Conservation (phyloP, 345 rosid species). For the Microcos paniculata region DNA sequence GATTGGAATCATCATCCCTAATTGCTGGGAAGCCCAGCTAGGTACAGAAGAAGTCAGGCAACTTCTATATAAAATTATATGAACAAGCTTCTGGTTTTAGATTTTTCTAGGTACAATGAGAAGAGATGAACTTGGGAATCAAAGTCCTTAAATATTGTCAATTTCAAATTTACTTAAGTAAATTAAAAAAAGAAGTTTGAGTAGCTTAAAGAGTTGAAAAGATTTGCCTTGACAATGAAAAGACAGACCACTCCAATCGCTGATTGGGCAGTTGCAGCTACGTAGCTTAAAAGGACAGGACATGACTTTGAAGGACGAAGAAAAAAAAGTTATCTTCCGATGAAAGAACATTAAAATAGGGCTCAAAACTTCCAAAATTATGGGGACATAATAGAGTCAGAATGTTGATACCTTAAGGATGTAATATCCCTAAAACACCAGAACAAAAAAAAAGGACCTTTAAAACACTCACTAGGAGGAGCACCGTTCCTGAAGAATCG, state of each 20-base stretch:
- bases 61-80: no score
- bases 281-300: not conserved
- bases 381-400: conserved; percentile 37
- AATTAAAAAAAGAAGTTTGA: not conserved
- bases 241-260: not conserved
- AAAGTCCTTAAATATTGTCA: no score
- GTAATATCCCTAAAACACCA: conserved; percentile 8
- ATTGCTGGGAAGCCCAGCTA: not conserved
- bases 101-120: not conserved
- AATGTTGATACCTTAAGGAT: conserved; percentile 45
- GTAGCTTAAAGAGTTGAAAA: not conserved
- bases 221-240: not conserved
- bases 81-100: not conserved
- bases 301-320: not conserved
- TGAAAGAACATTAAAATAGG: not conserved
- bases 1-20: no score
- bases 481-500: not conserved
- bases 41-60: not conserved
- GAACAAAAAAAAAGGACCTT: no score
- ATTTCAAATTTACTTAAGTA: no score
- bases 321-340: no score
- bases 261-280: no score
- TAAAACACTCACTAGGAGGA: not conserved
- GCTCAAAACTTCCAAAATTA: not conserved
- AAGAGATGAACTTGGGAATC: no score